Conservation (phyloP, 139 green algal species). For the Monoraphidium neglectum region DNA sequence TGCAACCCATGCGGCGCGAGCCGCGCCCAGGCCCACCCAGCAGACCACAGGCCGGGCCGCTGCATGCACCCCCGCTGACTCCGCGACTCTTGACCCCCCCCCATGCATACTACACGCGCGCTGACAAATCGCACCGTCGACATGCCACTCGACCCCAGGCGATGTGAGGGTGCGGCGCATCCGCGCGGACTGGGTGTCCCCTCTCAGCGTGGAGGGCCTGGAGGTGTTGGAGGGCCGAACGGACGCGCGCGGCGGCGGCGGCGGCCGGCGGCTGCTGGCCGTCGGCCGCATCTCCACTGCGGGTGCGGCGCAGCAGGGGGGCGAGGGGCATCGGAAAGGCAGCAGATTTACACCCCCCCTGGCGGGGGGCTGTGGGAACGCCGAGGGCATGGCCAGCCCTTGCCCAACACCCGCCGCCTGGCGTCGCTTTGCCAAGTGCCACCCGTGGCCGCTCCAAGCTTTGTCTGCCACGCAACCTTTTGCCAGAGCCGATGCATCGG, state of each 20-base stretch:
- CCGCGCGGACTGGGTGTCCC: constrained; percentile 11
- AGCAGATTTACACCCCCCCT: neutral
- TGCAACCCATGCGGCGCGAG: too few species aligned
- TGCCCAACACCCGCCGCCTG: neutral
- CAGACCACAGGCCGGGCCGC: neutral
- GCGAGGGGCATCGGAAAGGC: neutral
- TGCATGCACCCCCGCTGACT: neutral
- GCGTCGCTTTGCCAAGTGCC: neutral
- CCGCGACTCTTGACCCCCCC: too few species aligned
- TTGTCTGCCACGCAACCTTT: neutral
- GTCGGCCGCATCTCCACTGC: constrained; percentile 7
- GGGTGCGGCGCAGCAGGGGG: neutral
- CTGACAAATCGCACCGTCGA: too few species aligned
- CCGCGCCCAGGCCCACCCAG: neutral
- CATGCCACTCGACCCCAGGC: too few species aligned
- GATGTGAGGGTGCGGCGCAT: constrained; percentile 17
- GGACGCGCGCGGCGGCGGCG: too few species aligned
- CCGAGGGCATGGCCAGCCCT: neutral
- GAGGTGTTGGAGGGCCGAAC: neutral
- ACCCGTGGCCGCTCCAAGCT: neutral
- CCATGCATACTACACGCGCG: too few species aligned
- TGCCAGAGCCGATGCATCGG: constrained; percentile 17
- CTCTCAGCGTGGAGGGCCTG: constrained; percentile 12
- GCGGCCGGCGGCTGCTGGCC: constrained; percentile 14
- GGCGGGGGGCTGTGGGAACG: neutral